Base-by-base conservation (phyloP, 805 yeast species). In the Vanderwaltozyma tropicalis region DNA sequence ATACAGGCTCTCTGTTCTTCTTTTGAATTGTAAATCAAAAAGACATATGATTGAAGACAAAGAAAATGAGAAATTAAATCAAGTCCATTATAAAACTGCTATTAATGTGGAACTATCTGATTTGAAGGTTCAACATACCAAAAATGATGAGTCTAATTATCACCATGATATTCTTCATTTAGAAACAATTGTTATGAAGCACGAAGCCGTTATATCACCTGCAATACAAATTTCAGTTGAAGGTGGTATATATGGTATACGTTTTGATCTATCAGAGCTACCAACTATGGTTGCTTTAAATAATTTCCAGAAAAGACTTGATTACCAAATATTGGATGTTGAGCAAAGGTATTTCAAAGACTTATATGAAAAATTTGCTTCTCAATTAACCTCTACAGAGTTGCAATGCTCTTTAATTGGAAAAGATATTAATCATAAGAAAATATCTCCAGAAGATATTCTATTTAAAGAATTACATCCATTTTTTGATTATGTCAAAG, bases 401-500 rank as follows among this genome's bases (percentile, higher is more conserved):
- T 37, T 35, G 19, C 43, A 48, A 38, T 50, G 55, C 31, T 40
- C 50, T 3, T 25, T 31, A 14, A 37, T 49, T 13, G 38, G 46
- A 10, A 28, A 46, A 15, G 25, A 28, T 10, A 24, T 24, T 9
- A 38, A 34, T 2, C 22, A 28, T 5, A 32, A 38, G 26, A 41
- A 24, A 6, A 31, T 41, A 2, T 34, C 36, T 10, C 52, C 46
- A 8, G 48, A 38, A 31, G 44, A 29, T 2, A 33, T 45, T 5
- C 45, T 39, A 46, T 67, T 50, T 37, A 26, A 43, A 11, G 47
- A 55, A 6, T 37, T 66, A 16, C 71, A 71, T 3, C 21, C 31
- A 1, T 59, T 62, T 56, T 54, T 68, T 19, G 54, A 55, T 28
- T 48, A 44, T 6, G 13, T 57, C 6, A 51, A 46, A 14, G 13